phyloP scores from a whole-genome alignment of 179 eudicot species.

The Pouteria campechiana region DNA sequence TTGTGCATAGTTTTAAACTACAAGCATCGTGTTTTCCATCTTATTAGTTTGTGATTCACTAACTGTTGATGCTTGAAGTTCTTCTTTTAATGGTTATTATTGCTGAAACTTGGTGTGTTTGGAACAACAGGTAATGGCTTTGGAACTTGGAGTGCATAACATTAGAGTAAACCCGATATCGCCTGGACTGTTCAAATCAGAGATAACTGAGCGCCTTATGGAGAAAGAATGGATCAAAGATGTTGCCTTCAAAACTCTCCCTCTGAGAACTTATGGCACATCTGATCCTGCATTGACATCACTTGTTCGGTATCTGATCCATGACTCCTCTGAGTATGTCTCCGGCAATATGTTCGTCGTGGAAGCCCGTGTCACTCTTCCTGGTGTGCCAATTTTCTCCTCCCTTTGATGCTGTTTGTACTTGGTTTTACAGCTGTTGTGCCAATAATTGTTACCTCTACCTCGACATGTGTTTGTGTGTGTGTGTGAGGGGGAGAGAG shows the following conservation, averaged over 20 bases:
- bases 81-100: no score
- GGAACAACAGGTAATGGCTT: conserved; percentile 52
- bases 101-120: no score
- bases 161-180: conserved; percentile 53
- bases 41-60: no score
- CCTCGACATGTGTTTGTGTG: no score
- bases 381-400: conserved; percentile 60
- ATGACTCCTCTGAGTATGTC: conserved; percentile 44
- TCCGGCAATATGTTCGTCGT: conserved; percentile 58
- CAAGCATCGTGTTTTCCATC: no score
- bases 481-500: no score
- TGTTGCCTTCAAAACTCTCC: conserved; percentile 23
- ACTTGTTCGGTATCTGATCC: conserved; percentile 48
- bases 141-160: conserved; percentile 44
- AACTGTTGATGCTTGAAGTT: no score
- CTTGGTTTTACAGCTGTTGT: no score
- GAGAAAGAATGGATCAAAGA: conserved; percentile 41
- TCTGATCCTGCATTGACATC: conserved; percentile 60
- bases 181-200: conserved; percentile 61
- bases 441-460: no score
- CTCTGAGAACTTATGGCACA: conserved; percentile 29
- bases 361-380: conserved; percentile 52
- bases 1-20: no score
- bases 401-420: no score
- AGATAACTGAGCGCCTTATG: conserved; percentile 37